Percentiles rank a stretch among this genome's conserved stretches.
Conservation (phyloP, 768 basidiomycete genomes). For the Russula dissimulans region DNA sequence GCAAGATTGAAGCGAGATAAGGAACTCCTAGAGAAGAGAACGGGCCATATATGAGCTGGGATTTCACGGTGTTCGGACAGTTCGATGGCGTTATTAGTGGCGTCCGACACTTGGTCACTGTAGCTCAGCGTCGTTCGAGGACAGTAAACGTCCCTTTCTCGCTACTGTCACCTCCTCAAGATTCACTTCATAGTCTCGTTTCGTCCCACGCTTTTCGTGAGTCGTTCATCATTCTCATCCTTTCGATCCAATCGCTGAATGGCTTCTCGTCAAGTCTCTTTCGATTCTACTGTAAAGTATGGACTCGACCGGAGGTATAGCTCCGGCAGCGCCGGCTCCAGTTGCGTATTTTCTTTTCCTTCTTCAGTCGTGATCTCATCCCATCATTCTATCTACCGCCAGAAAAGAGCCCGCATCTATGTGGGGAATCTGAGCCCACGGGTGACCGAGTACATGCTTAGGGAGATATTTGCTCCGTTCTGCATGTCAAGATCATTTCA, state of each 20-base stretch:
- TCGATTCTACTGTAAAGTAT: constrained; percentile 40
- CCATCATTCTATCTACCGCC: constrained; percentile 19
- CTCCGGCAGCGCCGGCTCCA: constrained; percentile 68
- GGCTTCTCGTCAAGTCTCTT: constrained; percentile 11
- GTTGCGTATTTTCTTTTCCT: constrained; percentile 33
- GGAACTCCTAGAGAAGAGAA: constrained; percentile 32
- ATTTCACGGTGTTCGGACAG: constrained; percentile 37
- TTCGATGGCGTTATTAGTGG: constrained; percentile 36
- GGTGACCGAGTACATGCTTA: constrained; percentile 98
- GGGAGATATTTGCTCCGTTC: constrained; percentile 94
- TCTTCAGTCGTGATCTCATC: constrained; percentile 8
- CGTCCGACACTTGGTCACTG: constrained; percentile 49
- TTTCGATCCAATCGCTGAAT: neutral
- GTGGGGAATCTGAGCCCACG: constrained; percentile 96
- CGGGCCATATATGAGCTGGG: neutral
- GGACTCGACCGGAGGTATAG: constrained; percentile 65
- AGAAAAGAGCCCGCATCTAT: constrained; percentile 95
- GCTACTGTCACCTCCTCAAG: constrained; percentile 16
- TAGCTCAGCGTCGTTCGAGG: neutral
- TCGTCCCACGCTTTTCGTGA: constrained; percentile 28
- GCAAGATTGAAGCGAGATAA: constrained; percentile 36
- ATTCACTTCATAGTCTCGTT: constrained; percentile 8
- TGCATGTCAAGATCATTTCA: constrained; percentile 95
- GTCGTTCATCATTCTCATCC: constrained; percentile 38
- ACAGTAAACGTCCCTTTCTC: constrained; percentile 20